These are phyloP conservation scores for Terfezia claveryi DNA, from an alignment of 495 filamentous ascomycete species.

Conservation along the genomic window DNA sequence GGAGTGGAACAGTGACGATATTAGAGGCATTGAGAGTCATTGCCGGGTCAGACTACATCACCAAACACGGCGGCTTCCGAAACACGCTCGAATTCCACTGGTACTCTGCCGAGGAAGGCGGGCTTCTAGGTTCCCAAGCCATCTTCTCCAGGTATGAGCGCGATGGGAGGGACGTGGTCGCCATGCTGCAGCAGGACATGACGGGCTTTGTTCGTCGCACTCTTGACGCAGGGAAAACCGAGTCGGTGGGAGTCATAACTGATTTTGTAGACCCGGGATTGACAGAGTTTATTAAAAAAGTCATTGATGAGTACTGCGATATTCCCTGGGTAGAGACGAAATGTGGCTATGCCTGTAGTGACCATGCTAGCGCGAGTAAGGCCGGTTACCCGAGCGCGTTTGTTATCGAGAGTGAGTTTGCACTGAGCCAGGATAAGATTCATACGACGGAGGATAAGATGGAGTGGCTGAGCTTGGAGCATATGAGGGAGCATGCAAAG, in stretches of 20 bases:
- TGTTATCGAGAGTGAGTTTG: slow-evolving; percentile 50
- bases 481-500: slow-evolving; percentile 93
- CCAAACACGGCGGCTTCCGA: slow-evolving; percentile 35
- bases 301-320: slow-evolving; percentile 69
- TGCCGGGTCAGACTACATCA: slow-evolving; percentile 28
- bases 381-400: slow-evolving; percentile 90
- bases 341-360: slow-evolving; percentile 93
- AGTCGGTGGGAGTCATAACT: slow-evolving; percentile 79
- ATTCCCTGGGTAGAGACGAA: slow-evolving; percentile 80
- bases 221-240: slow-evolving; percentile 56
- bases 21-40: slow-evolving; percentile 47
- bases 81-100: slow-evolving; percentile 95
- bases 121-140: slow-evolving; percentile 57
- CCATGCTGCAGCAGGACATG: slow-evolving; percentile 99
- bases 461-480: slow-evolving; percentile 75
- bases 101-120: slow-evolving; percentile 84
- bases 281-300: slow-evolving; percentile 77
- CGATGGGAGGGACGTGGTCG: slow-evolving; percentile 54
- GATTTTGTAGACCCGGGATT: slow-evolving; percentile 70
- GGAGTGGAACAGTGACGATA: slow-evolving; percentile 57
- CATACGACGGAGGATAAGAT: slow-evolving; percentile 78
- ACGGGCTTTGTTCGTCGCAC: slow-evolving; percentile 77
- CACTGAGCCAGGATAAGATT: slow-evolving; percentile 63
- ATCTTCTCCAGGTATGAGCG: slow-evolving; percentile 75
- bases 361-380: slow-evolving; percentile 90